Evolutionary conservation across 2,329 filamentous ascomycete genomes (phyloP).

Genomic region (Ilyonectria destructans): DNA sequence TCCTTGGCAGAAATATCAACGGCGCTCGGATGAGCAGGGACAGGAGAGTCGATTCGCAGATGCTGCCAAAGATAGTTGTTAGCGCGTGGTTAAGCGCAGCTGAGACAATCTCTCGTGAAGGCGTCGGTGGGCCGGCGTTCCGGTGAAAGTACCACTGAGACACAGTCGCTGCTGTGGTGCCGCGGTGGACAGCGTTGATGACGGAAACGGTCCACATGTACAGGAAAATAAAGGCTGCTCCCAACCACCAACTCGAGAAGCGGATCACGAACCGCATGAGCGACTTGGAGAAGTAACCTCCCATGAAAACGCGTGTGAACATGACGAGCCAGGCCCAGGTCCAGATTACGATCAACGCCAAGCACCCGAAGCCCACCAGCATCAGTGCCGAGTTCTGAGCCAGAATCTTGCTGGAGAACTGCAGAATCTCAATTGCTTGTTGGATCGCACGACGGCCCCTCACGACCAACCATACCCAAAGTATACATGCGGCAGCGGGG

Average conservation of each 20-base stretch:
- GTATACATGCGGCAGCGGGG: slow-evolving; percentile 79
- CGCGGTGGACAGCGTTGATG: slow-evolving; percentile 89
- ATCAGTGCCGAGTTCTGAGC: slow-evolving; percentile 88
- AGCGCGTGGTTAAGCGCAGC: slow-evolving; percentile 87
- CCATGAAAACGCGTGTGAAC: slow-evolving; percentile 96
- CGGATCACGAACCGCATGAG: slow-evolving; percentile 84
- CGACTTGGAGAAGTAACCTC: slow-evolving; percentile 82
- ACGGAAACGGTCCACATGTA: slow-evolving; percentile 96
- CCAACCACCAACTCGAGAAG: slow-evolving; percentile 94
- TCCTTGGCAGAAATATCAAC: slow-evolving; percentile 85
- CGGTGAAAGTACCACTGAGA: slow-evolving; percentile 99
- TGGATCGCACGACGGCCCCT: slow-evolving; percentile 85
- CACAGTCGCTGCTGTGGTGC: slow-evolving; percentile 93
- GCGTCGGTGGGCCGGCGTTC: slow-evolving; percentile 82
- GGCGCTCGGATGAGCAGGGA: slow-evolving; percentile 87
- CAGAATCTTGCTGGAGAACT: slow-evolving; percentile 92
- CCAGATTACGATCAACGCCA: slow-evolving; percentile 85
- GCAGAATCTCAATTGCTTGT: slow-evolving; percentile 89
- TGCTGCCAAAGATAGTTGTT: slow-evolving; percentile 91
- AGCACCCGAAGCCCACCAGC: slow-evolving; percentile 84
- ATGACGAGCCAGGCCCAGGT: slow-evolving; percentile 98
- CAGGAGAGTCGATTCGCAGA: slow-evolving; percentile 89
- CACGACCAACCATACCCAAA: slow-evolving; percentile 89
- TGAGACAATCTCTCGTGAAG: slow-evolving; percentile 85
- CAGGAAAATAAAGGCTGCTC: slow-evolving; percentile 91